phyloP scores from a whole-genome alignment of 139 green algal genomes.

The Ostreobium quekettii region DNA sequence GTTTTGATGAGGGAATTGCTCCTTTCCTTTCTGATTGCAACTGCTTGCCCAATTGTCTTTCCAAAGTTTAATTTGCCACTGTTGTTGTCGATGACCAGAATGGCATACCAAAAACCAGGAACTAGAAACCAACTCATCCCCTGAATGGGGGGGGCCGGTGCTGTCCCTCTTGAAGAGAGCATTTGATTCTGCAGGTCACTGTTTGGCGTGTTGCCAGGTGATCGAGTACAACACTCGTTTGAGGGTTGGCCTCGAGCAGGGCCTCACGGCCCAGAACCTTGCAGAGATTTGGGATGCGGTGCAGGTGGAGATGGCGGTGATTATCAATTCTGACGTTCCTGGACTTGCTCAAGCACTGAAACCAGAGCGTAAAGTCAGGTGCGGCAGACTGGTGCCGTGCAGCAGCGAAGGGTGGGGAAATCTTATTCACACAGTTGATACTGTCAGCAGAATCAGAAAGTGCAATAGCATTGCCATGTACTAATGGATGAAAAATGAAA shows the following conservation, averaged over 20 bases:
- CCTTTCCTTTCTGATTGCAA: too few species aligned
- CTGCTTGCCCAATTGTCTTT: neutral
- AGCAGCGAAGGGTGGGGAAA: too few species aligned
- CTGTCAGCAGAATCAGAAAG: constrained; percentile 53
- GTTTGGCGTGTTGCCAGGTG: constrained; percentile 33
- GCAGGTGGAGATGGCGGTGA: constrained; percentile 67
- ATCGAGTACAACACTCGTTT: constrained; percentile 85
- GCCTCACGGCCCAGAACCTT: constrained; percentile 62
- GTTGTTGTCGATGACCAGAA: neutral
- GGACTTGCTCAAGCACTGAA: constrained; percentile 50
- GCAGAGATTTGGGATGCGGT: constrained; percentile 97
- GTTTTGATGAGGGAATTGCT: too few species aligned
- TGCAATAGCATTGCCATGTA: too few species aligned
- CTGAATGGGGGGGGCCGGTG: neutral
- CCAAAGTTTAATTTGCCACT: neutral
- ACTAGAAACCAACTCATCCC: neutral
- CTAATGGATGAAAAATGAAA: too few species aligned
- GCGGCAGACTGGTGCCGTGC: too few species aligned
- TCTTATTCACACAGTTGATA: too few species aligned
- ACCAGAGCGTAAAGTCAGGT: constrained; percentile 14
- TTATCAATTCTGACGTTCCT: constrained; percentile 93
- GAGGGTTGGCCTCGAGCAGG: constrained; percentile 65
- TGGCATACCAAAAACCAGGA: neutral
- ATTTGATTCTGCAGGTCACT: neutral
- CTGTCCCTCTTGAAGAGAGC: neutral